These are phyloP conservation scores for Cystobasidium tubakii DNA, from an alignment of 768 basidiomycete species.

Conservation along the genomic window DNA sequence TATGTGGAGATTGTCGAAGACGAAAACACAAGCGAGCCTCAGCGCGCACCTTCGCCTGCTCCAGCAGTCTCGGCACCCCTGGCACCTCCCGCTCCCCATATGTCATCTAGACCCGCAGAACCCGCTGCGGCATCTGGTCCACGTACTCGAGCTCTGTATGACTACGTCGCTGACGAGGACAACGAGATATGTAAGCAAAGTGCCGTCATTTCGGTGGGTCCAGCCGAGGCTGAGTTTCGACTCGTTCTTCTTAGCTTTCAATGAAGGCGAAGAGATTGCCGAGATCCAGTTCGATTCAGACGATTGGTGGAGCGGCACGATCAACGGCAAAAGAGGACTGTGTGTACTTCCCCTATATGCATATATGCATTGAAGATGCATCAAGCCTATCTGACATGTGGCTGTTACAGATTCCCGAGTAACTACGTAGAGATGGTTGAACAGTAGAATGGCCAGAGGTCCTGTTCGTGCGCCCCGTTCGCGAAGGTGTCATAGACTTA, in stretches of 20 bases:
- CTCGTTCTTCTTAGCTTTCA: constrained; percentile 54
- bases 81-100: constrained; percentile 49
- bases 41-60: constrained; percentile 48
- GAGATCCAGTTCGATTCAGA: constrained; percentile 71
- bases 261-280: constrained; percentile 70
- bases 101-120: constrained; percentile 54
- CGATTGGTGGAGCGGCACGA: constrained; percentile 79
- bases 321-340: constrained; percentile 57
- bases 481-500: no score
- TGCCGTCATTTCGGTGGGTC: not conserved
- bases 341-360: constrained; percentile 53
- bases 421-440: constrained; percentile 46
- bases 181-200: constrained; percentile 61
- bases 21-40: constrained; percentile 34
- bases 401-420: constrained; percentile 45
- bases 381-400: not conserved
- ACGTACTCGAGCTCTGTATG: constrained; percentile 67
- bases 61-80: constrained; percentile 52
- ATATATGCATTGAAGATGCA: not conserved
- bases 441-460: not conserved
- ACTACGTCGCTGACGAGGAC: constrained; percentile 82
- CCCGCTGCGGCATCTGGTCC: constrained; percentile 54
- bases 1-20: constrained; percentile 72
- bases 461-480: no score
- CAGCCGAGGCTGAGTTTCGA: not conserved